A percentile compares a stretch with the other conserved stretches of the same genome.
phyloP scores from a whole-genome alignment of 2,329 filamentous ascomycete species.

The Paracorniculantispora psalliotae region DNA sequence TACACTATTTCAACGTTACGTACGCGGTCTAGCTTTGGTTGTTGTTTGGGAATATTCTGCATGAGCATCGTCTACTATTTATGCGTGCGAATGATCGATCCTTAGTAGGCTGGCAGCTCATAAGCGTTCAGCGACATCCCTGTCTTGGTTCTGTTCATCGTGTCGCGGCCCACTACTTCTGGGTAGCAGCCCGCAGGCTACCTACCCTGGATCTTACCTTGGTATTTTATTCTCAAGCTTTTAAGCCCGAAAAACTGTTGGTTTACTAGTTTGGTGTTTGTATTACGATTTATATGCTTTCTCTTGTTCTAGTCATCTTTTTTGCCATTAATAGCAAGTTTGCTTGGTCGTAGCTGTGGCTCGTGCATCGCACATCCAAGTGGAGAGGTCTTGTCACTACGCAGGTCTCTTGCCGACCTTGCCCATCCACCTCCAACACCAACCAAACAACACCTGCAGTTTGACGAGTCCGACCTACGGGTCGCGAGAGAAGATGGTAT shows the following conservation, averaged over 20 bases:
- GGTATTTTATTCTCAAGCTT: no score
- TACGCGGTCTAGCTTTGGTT: background rate
- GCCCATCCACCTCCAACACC: background rate
- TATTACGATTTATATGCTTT: background rate
- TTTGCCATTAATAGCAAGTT: background rate
- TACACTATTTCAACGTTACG: background rate
- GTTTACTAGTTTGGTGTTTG: background rate
- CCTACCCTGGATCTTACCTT: background rate
- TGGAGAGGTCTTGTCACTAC: background rate
- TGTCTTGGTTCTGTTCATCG: background rate
- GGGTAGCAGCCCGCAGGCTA: background rate
- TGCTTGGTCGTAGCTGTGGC: background rate
- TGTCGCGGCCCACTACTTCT: background rate
- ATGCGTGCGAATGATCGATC: background rate
- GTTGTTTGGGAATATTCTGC: background rate
- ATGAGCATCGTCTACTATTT: background rate
- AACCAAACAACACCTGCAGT: conserved; percentile 18
- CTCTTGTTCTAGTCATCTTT: background rate
- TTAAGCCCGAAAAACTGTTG: no score
- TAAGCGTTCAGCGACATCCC: no score
- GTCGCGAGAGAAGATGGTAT: conserved; percentile 34
- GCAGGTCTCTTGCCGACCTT: background rate
- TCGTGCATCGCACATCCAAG: background rate
- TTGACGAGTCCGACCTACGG: conserved; percentile 13
- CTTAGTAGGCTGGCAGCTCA: no score